Conservation (phyloP, 305 asterid genomes). For the Fraxinus latifolia region DNA sequence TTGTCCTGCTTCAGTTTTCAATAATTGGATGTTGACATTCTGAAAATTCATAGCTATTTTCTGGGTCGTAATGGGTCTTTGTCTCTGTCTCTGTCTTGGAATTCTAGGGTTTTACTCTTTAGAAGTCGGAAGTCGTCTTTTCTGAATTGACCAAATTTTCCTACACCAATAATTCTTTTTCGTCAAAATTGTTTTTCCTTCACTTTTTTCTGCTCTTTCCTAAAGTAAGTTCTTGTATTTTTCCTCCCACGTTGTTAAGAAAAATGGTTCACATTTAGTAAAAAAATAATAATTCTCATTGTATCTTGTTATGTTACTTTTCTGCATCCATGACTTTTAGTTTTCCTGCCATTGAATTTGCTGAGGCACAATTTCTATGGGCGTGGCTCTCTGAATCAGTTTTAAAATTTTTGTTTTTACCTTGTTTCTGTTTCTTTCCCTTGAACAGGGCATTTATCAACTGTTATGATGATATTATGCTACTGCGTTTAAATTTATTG, state of each 20-base stretch:
- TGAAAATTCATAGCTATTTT: conserved; percentile 1
- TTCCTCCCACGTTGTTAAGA: neutral
- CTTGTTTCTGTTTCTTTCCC: neutral
- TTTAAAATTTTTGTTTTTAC: neutral
- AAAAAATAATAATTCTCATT: neutral
- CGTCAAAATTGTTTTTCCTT: neutral
- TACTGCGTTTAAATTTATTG: neutral
- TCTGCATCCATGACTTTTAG: too few relatives aligned
- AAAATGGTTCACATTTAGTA: too few relatives aligned
- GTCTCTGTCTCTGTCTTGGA: conserved; percentile 1
- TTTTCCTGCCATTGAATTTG: neutral
- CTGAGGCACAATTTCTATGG: neutral
- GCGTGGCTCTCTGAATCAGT: neutral
- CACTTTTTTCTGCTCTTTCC: neutral
- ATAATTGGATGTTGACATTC: conserved; percentile 1
- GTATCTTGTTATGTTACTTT: neutral
- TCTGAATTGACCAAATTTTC: conserved; percentile 15
- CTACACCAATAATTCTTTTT: neutral
- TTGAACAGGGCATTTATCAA: neutral
- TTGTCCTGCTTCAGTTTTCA: conserved; percentile 9
- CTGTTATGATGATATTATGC: neutral
- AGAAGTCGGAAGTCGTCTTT: neutral
- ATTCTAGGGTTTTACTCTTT: conserved; percentile 10
- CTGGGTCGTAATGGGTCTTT: neutral
- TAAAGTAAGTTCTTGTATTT: neutral